phyloP scores from a whole-genome alignment of 768 basidiomycete genomes.

The Boletus rufocinnamomeus region DNA sequence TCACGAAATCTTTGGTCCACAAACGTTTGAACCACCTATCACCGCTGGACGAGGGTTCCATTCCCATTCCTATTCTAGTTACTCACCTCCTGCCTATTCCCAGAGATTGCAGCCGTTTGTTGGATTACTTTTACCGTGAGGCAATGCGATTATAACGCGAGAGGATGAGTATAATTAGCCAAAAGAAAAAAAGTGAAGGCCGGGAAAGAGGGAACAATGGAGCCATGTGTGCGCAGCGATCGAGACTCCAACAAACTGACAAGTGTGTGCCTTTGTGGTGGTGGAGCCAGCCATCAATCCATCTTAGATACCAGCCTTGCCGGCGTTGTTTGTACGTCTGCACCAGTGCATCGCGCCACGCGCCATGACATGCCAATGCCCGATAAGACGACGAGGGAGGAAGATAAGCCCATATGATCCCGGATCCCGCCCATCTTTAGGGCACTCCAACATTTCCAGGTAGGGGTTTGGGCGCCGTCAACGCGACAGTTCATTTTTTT shows the following conservation, averaged over 20 bases:
- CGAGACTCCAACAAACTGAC: conserved; percentile 2
- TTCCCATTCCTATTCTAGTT: conserved; percentile 5
- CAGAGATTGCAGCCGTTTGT: conserved; percentile 13
- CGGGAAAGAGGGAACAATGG: not conserved
- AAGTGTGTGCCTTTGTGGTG: not conserved
- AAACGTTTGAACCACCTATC: conserved; percentile 2
- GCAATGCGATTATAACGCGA: conserved; percentile 2
- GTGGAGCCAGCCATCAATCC: not conserved
- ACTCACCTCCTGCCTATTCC: conserved; percentile 17
- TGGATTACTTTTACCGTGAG: not conserved
- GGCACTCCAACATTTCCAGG: not conserved
- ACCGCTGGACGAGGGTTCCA: conserved; percentile 17
- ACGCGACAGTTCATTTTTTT: not conserved
- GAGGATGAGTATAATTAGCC: conserved; percentile 13
- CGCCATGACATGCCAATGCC: not conserved
- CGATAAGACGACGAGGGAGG: conserved; percentile 5
- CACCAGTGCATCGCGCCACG: not conserved
- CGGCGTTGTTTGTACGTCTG: not conserved
- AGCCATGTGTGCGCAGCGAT: conserved; percentile 12
- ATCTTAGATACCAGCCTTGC: not conserved
- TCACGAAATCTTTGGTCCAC: not conserved
- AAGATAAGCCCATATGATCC: conserved; percentile 8
- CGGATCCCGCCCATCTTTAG: not conserved
- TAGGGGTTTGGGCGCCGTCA: not conserved
- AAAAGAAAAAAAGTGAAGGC: not conserved